Conservation (phyloP, 768 basidiomycete species). For the Trametes villosa region DNA sequence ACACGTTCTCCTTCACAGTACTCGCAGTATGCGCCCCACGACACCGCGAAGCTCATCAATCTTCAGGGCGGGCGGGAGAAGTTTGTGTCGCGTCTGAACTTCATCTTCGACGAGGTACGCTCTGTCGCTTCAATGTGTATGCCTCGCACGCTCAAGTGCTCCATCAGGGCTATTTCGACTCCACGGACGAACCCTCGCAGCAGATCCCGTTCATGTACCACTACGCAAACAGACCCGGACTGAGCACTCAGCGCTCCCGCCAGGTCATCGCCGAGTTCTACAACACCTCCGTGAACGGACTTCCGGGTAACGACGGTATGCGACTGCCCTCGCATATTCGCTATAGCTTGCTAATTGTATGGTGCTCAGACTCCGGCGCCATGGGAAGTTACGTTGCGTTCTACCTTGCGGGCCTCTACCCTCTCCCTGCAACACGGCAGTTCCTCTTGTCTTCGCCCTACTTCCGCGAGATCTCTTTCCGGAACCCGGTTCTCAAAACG, state of each 20-base stretch:
- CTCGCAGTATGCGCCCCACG: slow-evolving; percentile 62
- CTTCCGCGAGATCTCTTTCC: slow-evolving; percentile 62
- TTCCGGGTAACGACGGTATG: slow-evolving; percentile 69
- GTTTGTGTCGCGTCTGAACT: slow-evolving; percentile 58
- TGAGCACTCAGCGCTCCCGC: slow-evolving; percentile 59
- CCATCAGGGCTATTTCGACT: slow-evolving; percentile 55
- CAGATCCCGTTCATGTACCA: slow-evolving; percentile 76
- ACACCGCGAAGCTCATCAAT: slow-evolving; percentile 61
- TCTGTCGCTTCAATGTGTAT: too few species aligned
- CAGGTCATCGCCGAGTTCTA: slow-evolving; percentile 58
- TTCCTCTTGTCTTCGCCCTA: slow-evolving; percentile 61
- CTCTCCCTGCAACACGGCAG: slow-evolving; percentile 63
- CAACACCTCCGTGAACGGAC: slow-evolving; percentile 58
- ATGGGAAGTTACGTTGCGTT: slow-evolving; percentile 68
- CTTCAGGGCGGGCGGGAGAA: slow-evolving; percentile 62
- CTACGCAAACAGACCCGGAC: slow-evolving; percentile 62
- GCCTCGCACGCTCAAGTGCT: not conserved
- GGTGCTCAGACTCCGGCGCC: slow-evolving; percentile 46
- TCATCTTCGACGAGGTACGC: slow-evolving; percentile 56
- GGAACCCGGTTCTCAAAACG: slow-evolving; percentile 57
- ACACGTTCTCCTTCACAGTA: not conserved
- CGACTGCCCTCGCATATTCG: not conserved
- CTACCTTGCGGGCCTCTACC: slow-evolving; percentile 64
- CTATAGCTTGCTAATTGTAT: not conserved
- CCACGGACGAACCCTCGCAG: slow-evolving; percentile 66